These are phyloP conservation scores for Suillus discolor DNA, from an alignment of 768 basidiomycete species.

Conservation along the genomic window DNA sequence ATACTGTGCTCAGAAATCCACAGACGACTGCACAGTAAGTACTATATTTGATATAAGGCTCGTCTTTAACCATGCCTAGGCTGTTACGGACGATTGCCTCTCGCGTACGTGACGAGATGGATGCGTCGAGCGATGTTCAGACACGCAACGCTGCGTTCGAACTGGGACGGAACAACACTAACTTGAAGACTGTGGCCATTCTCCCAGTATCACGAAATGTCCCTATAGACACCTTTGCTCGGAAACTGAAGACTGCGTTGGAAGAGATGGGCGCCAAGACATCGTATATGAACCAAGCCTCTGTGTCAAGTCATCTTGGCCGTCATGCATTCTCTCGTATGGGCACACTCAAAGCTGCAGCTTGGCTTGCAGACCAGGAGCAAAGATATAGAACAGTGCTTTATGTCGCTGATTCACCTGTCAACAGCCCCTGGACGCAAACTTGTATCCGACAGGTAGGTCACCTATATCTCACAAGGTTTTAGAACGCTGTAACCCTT, in stretches of 20 bases:
- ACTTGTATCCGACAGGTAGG: constrained; percentile 93
- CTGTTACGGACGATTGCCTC: constrained; percentile 89
- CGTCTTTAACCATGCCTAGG: constrained; percentile 36
- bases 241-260: constrained; percentile 83
- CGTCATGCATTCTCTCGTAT: constrained; percentile 94
- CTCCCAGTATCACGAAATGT: constrained; percentile 86
- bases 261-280: constrained; percentile 95
- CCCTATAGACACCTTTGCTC: constrained; percentile 87
- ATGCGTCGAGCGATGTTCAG: constrained; percentile 55
- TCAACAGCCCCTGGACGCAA: constrained; percentile 96
- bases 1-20: constrained; percentile 58
- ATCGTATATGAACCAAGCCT: constrained; percentile 90
- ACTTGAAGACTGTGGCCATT: constrained; percentile 93
- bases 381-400: constrained; percentile 92
- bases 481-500: neutral
- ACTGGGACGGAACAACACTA: constrained; percentile 76
- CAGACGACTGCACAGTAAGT: constrained; percentile 82
- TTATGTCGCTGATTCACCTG: constrained; percentile 95
- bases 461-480: constrained; percentile 2
- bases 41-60: constrained; percentile 2
- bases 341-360: constrained; percentile 93
- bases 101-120: constrained; percentile 83
- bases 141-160: constrained; percentile 57
- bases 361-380: constrained; percentile 94
- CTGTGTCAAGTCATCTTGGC: constrained; percentile 89